phyloP scores from a whole-genome alignment of 1,139 yeast species.

The Debaryomyces psychrophilus region DNA sequence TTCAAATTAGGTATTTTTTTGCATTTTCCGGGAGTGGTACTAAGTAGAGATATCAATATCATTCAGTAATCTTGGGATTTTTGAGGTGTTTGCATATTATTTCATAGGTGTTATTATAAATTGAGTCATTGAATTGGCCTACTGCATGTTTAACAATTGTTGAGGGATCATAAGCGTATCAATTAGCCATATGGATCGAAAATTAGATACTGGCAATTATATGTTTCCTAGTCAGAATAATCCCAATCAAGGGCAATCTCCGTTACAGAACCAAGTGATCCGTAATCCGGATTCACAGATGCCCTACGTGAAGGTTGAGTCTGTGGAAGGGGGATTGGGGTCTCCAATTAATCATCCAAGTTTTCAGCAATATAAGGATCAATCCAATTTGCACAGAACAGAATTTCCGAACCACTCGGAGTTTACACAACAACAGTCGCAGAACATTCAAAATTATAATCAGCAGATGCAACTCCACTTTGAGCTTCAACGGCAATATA shows the following conservation, averaged over 20 bases:
- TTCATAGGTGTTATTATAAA: conserved; percentile 3
- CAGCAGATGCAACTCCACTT: conserved; percentile 7
- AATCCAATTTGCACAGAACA: conserved; percentile 5
- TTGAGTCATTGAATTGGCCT: background rate
- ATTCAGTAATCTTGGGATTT: background rate
- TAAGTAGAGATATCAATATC: conserved; percentile 1
- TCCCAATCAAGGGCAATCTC: conserved; percentile 4
- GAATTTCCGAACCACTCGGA: background rate
- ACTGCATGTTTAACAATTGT: conserved; percentile 6
- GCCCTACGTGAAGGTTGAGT: conserved; percentile 12
- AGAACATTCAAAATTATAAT: conserved; percentile 2
- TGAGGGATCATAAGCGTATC: background rate
- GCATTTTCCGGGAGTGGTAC: conserved; percentile 4
- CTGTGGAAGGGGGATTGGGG: conserved; percentile 13
- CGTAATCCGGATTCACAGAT: conserved; percentile 6
- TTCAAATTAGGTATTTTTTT: conserved; percentile 2
- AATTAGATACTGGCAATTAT: conserved; percentile 11
- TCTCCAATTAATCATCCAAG: conserved; percentile 16
- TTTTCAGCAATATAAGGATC: conserved; percentile 11
- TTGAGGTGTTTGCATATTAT: conserved; percentile 4
- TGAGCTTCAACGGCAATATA: conserved; percentile 9
- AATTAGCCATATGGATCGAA: conserved; percentile 12
- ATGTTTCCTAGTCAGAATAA: conserved; percentile 6
- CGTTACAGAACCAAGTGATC: background rate
- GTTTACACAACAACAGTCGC: conserved; percentile 2